These are phyloP conservation scores for Quercus lobata DNA, from an alignment of 331 rosid species.

Conservation along the genomic window DNA sequence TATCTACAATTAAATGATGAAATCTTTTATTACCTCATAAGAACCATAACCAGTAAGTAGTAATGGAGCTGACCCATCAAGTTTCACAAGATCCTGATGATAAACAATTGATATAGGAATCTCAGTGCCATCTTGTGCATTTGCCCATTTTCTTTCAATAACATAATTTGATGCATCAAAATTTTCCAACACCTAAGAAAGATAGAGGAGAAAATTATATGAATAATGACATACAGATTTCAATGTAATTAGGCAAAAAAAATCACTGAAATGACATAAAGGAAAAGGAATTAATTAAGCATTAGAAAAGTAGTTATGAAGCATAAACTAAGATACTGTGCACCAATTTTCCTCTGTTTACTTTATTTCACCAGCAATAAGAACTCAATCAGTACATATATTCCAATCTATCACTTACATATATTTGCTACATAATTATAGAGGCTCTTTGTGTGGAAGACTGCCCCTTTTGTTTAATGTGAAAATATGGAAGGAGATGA, in stretches of 20 bases:
- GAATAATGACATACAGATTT: background rate
- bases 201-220: slow-evolving; percentile 1
- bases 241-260: background rate
- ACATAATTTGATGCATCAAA: slow-evolving; percentile 67
- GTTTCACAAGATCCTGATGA: slow-evolving; percentile 66
- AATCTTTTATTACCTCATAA: slow-evolving; percentile 63
- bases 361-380: background rate
- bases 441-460: too few species aligned
- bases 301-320: background rate
- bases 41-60: slow-evolving; percentile 95
- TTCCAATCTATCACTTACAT: background rate
- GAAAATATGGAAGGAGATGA: too few species aligned
- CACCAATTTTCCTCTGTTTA: background rate
- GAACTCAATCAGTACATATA: background rate
- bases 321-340: background rate
- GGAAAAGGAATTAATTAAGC: too few species aligned
- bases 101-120: slow-evolving; percentile 86
- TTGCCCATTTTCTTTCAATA: slow-evolving; percentile 88
- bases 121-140: slow-evolving; percentile 65
- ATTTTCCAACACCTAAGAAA: slow-evolving; percentile 72
- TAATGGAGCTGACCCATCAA: slow-evolving; percentile 86
- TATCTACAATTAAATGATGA: slow-evolving; percentile 16
- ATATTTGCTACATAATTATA: background rate
- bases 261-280: too few species aligned
- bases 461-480: too few species aligned